A percentile compares a stretch with the other conserved stretches of the same genome.
phyloP scores from a whole-genome alignment of 2,329 filamentous ascomycete species.

The Alternaria hordeiaustralica region DNA sequence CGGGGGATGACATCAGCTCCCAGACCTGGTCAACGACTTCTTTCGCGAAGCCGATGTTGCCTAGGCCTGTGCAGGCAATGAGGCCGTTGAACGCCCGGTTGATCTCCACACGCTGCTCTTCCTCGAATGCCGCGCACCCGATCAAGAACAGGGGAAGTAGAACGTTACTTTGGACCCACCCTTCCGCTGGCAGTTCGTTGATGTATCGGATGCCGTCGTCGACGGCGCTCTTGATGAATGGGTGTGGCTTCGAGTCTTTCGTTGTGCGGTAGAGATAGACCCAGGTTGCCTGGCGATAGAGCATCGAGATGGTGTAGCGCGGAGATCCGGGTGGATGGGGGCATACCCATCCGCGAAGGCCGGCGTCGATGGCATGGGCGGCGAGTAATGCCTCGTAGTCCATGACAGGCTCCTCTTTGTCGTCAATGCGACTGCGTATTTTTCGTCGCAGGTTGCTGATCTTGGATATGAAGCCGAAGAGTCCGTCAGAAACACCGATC shows the following conservation, averaged over 20 bases:
- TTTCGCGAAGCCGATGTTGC: constrained; percentile 64
- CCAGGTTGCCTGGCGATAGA: constrained; percentile 69
- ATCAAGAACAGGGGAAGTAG: constrained; percentile 68
- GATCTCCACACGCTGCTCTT: constrained; percentile 62
- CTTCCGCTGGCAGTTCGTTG: constrained; percentile 60
- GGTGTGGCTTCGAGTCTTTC: constrained; percentile 61
- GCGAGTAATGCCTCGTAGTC: constrained; percentile 75
- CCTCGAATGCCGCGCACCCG: constrained; percentile 65
- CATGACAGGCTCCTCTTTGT: constrained; percentile 69
- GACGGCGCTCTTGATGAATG: constrained; percentile 63
- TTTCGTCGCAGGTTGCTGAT: constrained; percentile 79
- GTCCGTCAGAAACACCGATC: constrained; percentile 80
- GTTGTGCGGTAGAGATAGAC: constrained; percentile 69
- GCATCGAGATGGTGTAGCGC: constrained; percentile 63
- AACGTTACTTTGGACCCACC: constrained; percentile 64
- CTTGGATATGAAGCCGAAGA: constrained; percentile 79
- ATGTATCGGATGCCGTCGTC: constrained; percentile 65
- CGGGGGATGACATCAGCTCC: constrained; percentile 63
- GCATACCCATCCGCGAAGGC: constrained; percentile 77
- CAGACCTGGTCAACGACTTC: constrained; percentile 64
- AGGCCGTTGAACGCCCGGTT: constrained; percentile 61
- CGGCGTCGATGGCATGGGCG: constrained; percentile 76
- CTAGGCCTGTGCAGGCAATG: constrained; percentile 62
- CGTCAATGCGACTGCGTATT: constrained; percentile 71
- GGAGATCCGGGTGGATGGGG: constrained; percentile 58